phyloP scores from a whole-genome alignment of 257 asterid species.

The Cynanchum wilfordii region DNA sequence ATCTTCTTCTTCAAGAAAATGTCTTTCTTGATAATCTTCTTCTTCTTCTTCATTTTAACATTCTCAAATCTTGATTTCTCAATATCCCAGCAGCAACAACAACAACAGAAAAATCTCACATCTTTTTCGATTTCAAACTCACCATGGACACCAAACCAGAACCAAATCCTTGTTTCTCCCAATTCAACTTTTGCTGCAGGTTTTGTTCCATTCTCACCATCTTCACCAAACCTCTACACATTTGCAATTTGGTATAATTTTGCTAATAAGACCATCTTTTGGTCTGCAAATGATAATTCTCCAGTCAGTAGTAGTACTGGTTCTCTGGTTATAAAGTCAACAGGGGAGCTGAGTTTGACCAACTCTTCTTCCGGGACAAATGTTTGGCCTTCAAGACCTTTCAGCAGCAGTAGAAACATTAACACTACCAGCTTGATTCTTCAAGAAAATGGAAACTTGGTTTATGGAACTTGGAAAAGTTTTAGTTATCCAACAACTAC shows the following conservation, averaged over 20 bases:
- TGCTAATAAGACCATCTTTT: neutral
- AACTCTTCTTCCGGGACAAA: conserved; percentile 34
- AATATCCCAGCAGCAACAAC: conserved; percentile 31
- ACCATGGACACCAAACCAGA: conserved; percentile 61
- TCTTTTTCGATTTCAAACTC: conserved; percentile 38
- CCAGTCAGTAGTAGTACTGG: conserved; percentile 12
- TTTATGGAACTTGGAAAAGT: conserved; percentile 54
- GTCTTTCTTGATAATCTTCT: conserved; percentile 22
- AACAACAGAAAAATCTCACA: conserved; percentile 20
- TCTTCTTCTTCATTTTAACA: conserved; percentile 23
- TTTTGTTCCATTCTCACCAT: conserved; percentile 17
- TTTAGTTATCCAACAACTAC: conserved; percentile 57
- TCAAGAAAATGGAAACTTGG: conserved; percentile 42
- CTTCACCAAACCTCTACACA: conserved; percentile 14
- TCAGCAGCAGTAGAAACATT: neutral
- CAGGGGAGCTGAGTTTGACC: conserved; percentile 41
- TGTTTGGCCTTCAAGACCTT: conserved; percentile 44
- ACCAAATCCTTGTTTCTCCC: conserved; percentile 52
- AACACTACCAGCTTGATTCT: conserved; percentile 37
- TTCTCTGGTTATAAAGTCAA: neutral
- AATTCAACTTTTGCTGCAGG: conserved; percentile 45
- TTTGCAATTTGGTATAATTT: conserved; percentile 17
- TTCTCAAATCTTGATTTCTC: conserved; percentile 23
- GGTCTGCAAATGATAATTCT: conserved; percentile 23
- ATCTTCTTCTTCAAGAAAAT: conserved; percentile 9